These are phyloP conservation scores for Kodamaea laetipori DNA, from an alignment of 805 yeast species.

Conservation along the genomic window DNA sequence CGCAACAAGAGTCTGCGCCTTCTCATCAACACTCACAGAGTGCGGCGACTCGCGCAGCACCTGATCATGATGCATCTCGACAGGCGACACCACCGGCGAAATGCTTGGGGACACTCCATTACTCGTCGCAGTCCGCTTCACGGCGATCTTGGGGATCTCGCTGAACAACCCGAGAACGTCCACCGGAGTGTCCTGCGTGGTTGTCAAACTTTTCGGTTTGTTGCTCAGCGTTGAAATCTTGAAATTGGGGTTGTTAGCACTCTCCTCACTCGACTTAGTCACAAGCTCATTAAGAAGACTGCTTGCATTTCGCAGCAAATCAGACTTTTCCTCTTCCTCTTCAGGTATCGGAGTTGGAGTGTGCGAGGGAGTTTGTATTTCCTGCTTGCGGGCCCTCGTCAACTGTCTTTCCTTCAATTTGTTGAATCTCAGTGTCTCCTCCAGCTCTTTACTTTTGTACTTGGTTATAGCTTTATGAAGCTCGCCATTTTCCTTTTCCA, in stretches of 20 bases:
- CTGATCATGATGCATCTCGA: neutral
- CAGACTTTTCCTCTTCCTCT: neutral
- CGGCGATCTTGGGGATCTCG: slow-evolving; percentile 10
- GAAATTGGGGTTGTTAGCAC: slow-evolving; percentile 3
- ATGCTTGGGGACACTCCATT: slow-evolving; percentile 3
- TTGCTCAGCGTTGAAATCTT: slow-evolving; percentile 9
- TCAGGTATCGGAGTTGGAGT: neutral
- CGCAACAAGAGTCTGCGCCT: too few species aligned
- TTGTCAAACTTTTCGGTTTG: slow-evolving; percentile 11
- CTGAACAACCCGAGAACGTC: slow-evolving; percentile 17
- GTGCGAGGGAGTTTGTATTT: slow-evolving; percentile 3
- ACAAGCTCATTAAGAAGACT: slow-evolving; percentile 1
- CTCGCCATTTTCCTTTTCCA: slow-evolving; percentile 14
- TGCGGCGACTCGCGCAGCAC: too few species aligned
- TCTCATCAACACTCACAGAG: too few species aligned
- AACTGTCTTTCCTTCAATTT: slow-evolving; percentile 3
- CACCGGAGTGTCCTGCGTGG: slow-evolving; percentile 16
- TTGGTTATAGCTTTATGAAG: neutral
- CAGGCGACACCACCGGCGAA: slow-evolving; percentile 8
- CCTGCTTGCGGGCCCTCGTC: neutral
- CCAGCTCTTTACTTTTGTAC: slow-evolving; percentile 1
- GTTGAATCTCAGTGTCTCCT: slow-evolving; percentile 3
- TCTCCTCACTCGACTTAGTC: neutral
- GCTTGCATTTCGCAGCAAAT: slow-evolving; percentile 1
- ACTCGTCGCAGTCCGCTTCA: neutral